These are phyloP conservation scores for Trichoderma koningii DNA, from an alignment of 2,329 filamentous ascomycete species.

Conservation along the genomic window DNA sequence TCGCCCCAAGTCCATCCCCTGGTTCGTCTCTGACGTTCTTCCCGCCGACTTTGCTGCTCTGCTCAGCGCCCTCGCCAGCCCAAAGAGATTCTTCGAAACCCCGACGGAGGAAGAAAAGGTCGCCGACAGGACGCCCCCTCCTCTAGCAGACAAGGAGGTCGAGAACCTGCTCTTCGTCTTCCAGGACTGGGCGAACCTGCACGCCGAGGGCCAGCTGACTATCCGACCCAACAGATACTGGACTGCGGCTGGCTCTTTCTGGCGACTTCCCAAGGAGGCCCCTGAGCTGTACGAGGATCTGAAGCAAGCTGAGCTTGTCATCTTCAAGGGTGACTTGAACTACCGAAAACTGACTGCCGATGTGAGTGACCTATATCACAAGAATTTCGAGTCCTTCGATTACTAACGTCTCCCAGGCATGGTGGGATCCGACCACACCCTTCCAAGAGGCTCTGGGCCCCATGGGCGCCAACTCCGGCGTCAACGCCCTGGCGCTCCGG, in stretches of 20 bases:
- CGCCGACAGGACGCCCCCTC: constrained; percentile 57
- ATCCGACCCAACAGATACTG: constrained; percentile 87
- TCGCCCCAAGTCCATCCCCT: constrained; percentile 92
- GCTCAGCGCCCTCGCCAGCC: constrained; percentile 75
- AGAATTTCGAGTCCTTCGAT: background rate
- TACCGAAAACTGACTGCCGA: constrained; percentile 92
- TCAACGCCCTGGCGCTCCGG: constrained; percentile 82
- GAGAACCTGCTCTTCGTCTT: constrained; percentile 75
- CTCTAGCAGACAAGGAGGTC: constrained; percentile 68
- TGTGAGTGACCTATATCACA: constrained; percentile 53
- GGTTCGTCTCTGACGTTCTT: constrained; percentile 96
- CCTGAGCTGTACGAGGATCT: constrained; percentile 73
- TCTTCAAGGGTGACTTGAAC: constrained; percentile 98
- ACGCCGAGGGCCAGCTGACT: constrained; percentile 80
- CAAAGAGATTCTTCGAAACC: constrained; percentile 76
- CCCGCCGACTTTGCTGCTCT: constrained; percentile 83
- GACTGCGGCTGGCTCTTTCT: constrained; percentile 86
- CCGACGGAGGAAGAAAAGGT: constrained; percentile 67
- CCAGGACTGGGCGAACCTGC: constrained; percentile 74
- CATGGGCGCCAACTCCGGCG: constrained; percentile 75
- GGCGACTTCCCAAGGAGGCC: constrained; percentile 74
- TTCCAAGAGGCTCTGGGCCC: constrained; percentile 85
- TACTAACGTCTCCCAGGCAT: constrained; percentile 35
- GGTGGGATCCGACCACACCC: constrained; percentile 84
- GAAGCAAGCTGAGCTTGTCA: constrained; percentile 78